Base-by-base conservation (phyloP, 2,329 filamentous ascomycete species). In the Talaromyces islandicus region DNA sequence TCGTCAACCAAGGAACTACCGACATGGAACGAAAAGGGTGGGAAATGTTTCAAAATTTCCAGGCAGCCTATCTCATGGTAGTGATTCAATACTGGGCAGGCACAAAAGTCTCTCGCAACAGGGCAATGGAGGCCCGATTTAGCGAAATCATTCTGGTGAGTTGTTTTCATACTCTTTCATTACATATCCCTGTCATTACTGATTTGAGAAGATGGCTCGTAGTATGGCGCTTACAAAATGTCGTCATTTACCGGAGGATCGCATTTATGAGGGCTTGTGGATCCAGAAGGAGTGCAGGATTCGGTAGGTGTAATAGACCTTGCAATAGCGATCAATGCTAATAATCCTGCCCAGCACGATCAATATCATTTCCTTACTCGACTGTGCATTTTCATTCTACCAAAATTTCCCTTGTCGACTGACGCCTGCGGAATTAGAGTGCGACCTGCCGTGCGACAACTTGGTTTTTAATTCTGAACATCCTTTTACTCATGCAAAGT, bases 81-180 rank as follows among this genome's bases (percentile, higher is more conserved):
- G 64, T 75, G 54, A 68, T 71, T 1, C 78, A 80, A 59, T 79
- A 79, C 61, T 79, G 78, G 78, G 72, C 74, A 4, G 77, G 77
- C 5, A 72, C 67, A 56, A 70, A 65, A 6, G 61, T 69, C 5
- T 71, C 76, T 3, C 71, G 73, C 32, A 75, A 74, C 63, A 71
- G 78, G 7, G 74, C 71, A 3, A 75, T 78, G 70, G 77, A 79
- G 63, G 71, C 66, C 48, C 72, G 76, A n/a, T 78, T 79, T 56
- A 72, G 71, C 57, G 71, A 76, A 56, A 67, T 79, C 12, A 66
- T 79, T 50, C 76, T 75, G 65, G 76, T 77, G 66, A 58, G 66
- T 64, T 17, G 66, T 64, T 17, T 30, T 53, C 41, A 3, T 3
- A 11, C n/a, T 56, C 6, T 54, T 6, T 41, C 4, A n/a, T 51